phyloP scores from a whole-genome alignment of 768 basidiomycete species.

The Strobilomyces dryophilus region DNA sequence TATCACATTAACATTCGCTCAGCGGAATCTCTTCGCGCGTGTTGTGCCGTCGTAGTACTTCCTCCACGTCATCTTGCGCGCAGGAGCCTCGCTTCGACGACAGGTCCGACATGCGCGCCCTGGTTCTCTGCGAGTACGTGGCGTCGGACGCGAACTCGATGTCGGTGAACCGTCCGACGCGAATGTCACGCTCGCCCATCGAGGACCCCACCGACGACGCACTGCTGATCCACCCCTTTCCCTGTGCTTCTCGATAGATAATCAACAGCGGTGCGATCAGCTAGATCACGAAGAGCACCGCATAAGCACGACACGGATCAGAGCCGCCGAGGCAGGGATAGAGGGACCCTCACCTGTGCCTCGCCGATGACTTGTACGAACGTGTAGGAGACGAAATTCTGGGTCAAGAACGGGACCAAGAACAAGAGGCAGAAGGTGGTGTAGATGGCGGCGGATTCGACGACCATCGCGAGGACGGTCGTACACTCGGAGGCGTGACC shows the following conservation, averaged over 20 bases:
- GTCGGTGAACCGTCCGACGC: slow-evolving; percentile 17
- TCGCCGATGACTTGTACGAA: slow-evolving; percentile 35
- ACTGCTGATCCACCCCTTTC: slow-evolving; percentile 33
- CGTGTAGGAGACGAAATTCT: slow-evolving; percentile 26
- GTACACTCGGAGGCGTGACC: slow-evolving; percentile 23
- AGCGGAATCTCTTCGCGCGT: too few species aligned
- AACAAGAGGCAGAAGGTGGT: slow-evolving; percentile 26
- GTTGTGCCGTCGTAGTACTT: too few species aligned
- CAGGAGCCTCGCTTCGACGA: too few species aligned
- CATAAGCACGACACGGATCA: slow-evolving; percentile 5
- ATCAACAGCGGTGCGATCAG: slow-evolving; percentile 37
- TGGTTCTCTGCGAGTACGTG: background rate
- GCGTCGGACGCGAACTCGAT: slow-evolving; percentile 22
- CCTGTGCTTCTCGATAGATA: slow-evolving; percentile 35
- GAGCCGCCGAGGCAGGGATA: background rate
- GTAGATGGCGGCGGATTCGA: slow-evolving; percentile 30
- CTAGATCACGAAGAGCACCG: too few species aligned
- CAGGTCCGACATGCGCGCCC: slow-evolving; percentile 27
- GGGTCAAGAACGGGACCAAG: slow-evolving; percentile 23
- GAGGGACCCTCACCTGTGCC: slow-evolving; percentile 24
- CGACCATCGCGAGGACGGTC: slow-evolving; percentile 22
- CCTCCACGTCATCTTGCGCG: too few species aligned
- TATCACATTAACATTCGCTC: too few species aligned
- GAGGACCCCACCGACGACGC: slow-evolving; percentile 2
- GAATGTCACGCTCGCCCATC: slow-evolving; percentile 6